Evolutionary conservation across 768 basidiomycete genomes (phyloP).

Genomic region (Boletus patriciae): DNA sequence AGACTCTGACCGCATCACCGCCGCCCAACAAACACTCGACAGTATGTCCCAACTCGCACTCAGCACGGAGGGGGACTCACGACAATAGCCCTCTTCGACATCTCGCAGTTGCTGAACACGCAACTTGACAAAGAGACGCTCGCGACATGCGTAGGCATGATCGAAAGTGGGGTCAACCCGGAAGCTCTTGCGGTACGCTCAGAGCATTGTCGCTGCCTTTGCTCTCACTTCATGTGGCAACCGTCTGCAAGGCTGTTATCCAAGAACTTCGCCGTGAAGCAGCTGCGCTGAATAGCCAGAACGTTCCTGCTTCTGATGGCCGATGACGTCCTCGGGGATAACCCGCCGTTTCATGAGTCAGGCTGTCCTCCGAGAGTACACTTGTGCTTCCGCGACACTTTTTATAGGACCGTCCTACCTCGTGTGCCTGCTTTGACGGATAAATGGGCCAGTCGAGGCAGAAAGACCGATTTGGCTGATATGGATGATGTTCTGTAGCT

Average conservation of each 20-base stretch:
- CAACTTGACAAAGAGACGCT: slow-evolving; percentile 87
- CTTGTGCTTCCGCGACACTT: neutral
- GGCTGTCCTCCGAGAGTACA: neutral
- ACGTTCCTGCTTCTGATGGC: slow-evolving; percentile 20
- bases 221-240: slow-evolving; percentile 5
- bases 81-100: slow-evolving; percentile 72
- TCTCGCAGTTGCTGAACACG: slow-evolving; percentile 86
- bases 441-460: slow-evolving; percentile 8
- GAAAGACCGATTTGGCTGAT: slow-evolving; percentile 20
- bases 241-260: slow-evolving; percentile 63
- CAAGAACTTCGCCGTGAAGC: slow-evolving; percentile 80
- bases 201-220: neutral
- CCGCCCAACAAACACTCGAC: slow-evolving; percentile 70
- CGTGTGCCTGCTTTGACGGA: slow-evolving; percentile 14
- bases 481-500: slow-evolving; percentile 20
- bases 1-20: slow-evolving; percentile 59
- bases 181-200: slow-evolving; percentile 82
- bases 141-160: slow-evolving; percentile 90
- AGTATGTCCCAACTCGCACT: slow-evolving; percentile 43
- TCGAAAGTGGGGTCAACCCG: slow-evolving; percentile 90
- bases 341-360: neutral
- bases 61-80: slow-evolving; percentile 9
- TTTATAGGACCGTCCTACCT: neutral
- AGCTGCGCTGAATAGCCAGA: slow-evolving; percentile 38
- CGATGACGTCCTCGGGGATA: slow-evolving; percentile 13